phyloP scores from a whole-genome alignment of 2,329 filamentous ascomycete genomes.

The Chaetomiaceae sp. region DNA sequence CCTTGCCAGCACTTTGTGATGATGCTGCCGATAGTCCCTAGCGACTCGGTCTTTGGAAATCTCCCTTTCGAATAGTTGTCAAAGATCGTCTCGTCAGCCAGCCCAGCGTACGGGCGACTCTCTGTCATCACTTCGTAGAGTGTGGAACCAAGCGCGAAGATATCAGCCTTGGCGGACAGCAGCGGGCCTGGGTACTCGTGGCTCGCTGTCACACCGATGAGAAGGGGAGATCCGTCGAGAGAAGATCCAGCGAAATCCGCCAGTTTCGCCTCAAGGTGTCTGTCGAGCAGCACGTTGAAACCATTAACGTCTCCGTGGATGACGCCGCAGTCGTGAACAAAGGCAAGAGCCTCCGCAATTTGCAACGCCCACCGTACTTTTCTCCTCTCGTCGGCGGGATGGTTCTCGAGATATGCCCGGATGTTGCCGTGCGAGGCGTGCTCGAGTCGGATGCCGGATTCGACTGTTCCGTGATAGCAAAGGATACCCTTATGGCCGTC shows the following conservation, averaged over 20 bases:
- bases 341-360: conserved; percentile 6
- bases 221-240: conserved; percentile 4
- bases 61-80: not conserved
- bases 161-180: not conserved
- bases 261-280: conserved; percentile 1
- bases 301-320: conserved; percentile 3
- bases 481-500: conserved; percentile 1
- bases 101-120: not conserved
- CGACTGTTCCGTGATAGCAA: conserved; percentile 1
- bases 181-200: not conserved
- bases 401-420: not conserved
- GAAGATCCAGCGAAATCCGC: conserved; percentile 10
- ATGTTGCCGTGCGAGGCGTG: conserved; percentile 1
- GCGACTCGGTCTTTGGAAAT: not conserved
- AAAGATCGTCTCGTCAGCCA: not conserved
- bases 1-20: conserved; percentile 4
- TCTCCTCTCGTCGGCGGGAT: not conserved
- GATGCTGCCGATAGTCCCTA: not conserved
- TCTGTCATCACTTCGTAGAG: conserved; percentile 5
- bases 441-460: conserved; percentile 1
- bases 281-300: conserved; percentile 1
- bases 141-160: not conserved
- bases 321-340: conserved; percentile 1
- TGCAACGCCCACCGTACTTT: not conserved
- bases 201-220: not conserved